Conservation (phyloP, 768 basidiomycete genomes). For the Amylocystis lapponica region DNA sequence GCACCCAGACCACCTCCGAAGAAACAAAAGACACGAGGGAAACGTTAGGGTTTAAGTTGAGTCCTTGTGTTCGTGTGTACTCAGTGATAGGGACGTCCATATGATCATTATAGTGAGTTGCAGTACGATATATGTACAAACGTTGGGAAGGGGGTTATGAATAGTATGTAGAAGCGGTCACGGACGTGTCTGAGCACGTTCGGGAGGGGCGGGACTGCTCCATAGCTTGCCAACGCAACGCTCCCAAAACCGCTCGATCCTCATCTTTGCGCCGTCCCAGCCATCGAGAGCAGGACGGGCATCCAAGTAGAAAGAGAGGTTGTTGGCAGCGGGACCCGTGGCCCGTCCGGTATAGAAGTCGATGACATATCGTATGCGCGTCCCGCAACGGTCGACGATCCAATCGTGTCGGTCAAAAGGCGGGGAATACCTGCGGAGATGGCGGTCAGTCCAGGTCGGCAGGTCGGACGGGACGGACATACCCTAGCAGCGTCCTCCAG, state of each 20-base stretch:
- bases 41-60: conserved; percentile 28
- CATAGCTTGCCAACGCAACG: conserved; percentile 22
- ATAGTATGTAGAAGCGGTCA: not conserved
- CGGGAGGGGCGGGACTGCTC: conserved; percentile 4
- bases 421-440: conserved; percentile 69
- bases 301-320: conserved; percentile 88
- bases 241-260: conserved; percentile 52
- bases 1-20: conserved; percentile 42
- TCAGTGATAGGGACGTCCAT: not conserved
- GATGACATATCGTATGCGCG: conserved; percentile 87
- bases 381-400: conserved; percentile 91
- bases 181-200: not conserved
- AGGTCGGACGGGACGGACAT: conserved; percentile 19
- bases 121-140: not conserved
- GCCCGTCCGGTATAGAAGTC: conserved; percentile 92
- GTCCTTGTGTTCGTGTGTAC: not conserved
- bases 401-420: conserved; percentile 99
- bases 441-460: not conserved
- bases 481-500: conserved; percentile 85
- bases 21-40: conserved; percentile 45
- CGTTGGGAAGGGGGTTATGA: conserved; percentile 1
- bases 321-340: conserved; percentile 37
- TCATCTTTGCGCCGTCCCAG: conserved; percentile 91
- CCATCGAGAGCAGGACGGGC: conserved; percentile 90
- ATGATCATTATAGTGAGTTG: too few species aligned